Base-by-base conservation (phyloP, 352 stramenopile species). In the Pythium sp. region DNA sequence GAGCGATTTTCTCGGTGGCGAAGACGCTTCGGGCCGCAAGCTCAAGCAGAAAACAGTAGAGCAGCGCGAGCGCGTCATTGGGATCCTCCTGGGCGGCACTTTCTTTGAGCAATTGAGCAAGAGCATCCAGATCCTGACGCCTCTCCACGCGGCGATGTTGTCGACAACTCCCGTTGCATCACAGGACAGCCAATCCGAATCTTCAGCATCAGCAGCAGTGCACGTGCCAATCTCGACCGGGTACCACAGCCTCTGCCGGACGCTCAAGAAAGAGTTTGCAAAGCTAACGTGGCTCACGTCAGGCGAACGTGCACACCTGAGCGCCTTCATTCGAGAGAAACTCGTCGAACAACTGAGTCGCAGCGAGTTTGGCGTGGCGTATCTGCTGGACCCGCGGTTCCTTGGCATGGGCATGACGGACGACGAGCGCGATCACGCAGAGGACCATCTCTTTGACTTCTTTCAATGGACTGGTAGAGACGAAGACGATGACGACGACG, bases 391-490 rank as follows among this genome's bases (percentile, higher is more conserved):
- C 7, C 62, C 62, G 26, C 67, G 59, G 2, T 72, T 64, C 49
- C 20, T 72, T 2, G 70, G 70, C n/a, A 62, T 59, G 1, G 65
- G 59, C 1, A 49, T 75, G 59, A 63, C 28, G 22, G 38, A 36
- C 18, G 46, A 82, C 20, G 70, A 78, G 26, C 72, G 75, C 24
- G 76, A 82, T 43, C 70, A 62, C 62, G 64, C 78, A 15, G 75
- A 82, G 43, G 72, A 82, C 38, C 36, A 68, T 9, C 68, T 82
- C 34, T 79, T 74, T 56, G 60, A 69, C 20, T 63, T 65, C 22
- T 72, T 74, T 36, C 34, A 46, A 18, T 36, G 63, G 0, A 18
- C 63, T 20, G 11, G 9, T 46, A 34, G 22, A 26, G 47, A 53
- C 15, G 41, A 34, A 30, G 59, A 41, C 14, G 55, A n/a, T 4